These are phyloP conservation scores for Hemileccinum impolitum DNA, from an alignment of 768 basidiomycete species.

Conservation along the genomic window DNA sequence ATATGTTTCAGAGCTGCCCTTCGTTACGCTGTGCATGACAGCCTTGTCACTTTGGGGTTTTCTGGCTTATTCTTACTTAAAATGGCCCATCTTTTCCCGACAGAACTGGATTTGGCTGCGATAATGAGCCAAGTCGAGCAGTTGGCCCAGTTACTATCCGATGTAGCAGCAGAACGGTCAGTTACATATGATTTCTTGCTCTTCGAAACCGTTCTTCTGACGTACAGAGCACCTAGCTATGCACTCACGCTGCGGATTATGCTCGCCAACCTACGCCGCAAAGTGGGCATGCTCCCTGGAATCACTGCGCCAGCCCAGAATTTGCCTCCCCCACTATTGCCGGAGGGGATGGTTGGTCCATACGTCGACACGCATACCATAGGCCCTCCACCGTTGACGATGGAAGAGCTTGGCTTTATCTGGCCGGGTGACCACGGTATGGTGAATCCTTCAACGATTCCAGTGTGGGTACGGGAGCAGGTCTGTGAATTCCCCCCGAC, in stretches of 20 bases:
- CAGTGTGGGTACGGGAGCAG: slow-evolving; percentile 91
- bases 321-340: slow-evolving; percentile 50
- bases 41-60: slow-evolving; percentile 87
- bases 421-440: slow-evolving; percentile 64
- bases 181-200: slow-evolving; percentile 8
- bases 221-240: slow-evolving; percentile 48
- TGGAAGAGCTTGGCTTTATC: slow-evolving; percentile 81
- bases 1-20: slow-evolving; percentile 64
- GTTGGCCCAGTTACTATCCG: slow-evolving; percentile 83
- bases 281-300: slow-evolving; percentile 65
- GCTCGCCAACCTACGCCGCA: slow-evolving; percentile 88
- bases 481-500: slow-evolving; percentile 39
- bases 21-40: slow-evolving; percentile 90
- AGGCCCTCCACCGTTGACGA: slow-evolving; percentile 62
- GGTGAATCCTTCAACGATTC: slow-evolving; percentile 78
- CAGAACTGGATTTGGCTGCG: slow-evolving; percentile 71
- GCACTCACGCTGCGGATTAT: slow-evolving; percentile 89
- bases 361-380: slow-evolving; percentile 51
- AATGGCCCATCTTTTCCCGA: slow-evolving; percentile 91
- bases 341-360: slow-evolving; percentile 57
- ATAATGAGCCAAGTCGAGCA: slow-evolving; percentile 88
- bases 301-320: slow-evolving; percentile 46
- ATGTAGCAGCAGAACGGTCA: slow-evolving; percentile 89
- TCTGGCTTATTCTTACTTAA: slow-evolving; percentile 89
- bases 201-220: slow-evolving; percentile 10